Base-by-base conservation (phyloP, 352 stramenopile species). In the Pythium periplocum region DNA sequence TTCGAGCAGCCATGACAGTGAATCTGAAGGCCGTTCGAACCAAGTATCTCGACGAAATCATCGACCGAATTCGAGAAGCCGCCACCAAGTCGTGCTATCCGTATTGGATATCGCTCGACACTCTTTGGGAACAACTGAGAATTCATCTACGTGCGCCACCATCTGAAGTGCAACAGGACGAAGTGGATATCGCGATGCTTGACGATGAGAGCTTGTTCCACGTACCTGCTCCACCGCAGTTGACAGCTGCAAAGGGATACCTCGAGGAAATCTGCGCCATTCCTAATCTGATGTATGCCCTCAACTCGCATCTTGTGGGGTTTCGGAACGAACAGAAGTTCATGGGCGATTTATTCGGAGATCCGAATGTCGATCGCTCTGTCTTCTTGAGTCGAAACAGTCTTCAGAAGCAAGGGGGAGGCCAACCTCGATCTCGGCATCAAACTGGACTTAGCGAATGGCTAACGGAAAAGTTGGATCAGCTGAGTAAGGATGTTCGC, bases 11-110 rank as follows among this genome's bases (percentile, higher is more conserved):
- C 6, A 34, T 4, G 34, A 8, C 2, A 8, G 33, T 3, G 17
- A 66, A 73, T 51, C 37, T 71, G 30, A 69, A 66, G 44, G 51
- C 55, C 2, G 60, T 81, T 7, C 61, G 69, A 2, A 46, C 49
- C 33, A 78, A 79, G 45, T 84, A 80, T 38, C 62, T 66, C 5
- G 67, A 74, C 6, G 71, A 81, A 44, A 73, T 84, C 31, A 48
- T 66, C 0, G 63, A 74, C n/a, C 77, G 73, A 35, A 78, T 84
- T 57, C 46, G 52, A 17, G 73, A 81, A 5, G 69, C 73, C 45
- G 73, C 78, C 58, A 54, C 56, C 44, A 57, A 57, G 34, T 60
- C 47, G 36, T 84, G 71, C 32, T 66, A 71, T 26, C 73, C 66
- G 11, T 84, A 73, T 44, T 84, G 73, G 71, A 71, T 59, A 32